Conservation (phyloP, 2,329 filamentous ascomycete species). For the Thelonectria discophora region DNA sequence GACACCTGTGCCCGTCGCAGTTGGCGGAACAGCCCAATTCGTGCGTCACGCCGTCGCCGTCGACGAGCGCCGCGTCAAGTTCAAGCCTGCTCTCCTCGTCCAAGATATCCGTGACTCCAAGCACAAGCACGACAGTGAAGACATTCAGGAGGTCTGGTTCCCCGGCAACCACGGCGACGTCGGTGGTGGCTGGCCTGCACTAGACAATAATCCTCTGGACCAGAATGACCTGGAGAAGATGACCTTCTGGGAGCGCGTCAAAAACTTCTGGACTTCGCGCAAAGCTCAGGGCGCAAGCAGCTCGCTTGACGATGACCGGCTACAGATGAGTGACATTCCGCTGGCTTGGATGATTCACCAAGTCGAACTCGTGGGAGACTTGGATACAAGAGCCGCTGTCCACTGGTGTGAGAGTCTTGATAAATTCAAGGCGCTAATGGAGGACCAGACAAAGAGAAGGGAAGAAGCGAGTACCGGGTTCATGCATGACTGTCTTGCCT, state of each 20-base stretch:
- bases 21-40: conserved; percentile 53
- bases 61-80: conserved; percentile 64
- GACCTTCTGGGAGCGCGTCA: conserved; percentile 48
- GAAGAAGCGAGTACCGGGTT: conserved; percentile 44
- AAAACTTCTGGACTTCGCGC: conserved; percentile 48
- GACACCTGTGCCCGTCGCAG: conserved; percentile 49
- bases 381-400: conserved; percentile 44
- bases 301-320: conserved; percentile 45
- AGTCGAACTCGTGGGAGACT: conserved; percentile 50
- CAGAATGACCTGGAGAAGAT: conserved; percentile 33
- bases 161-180: conserved; percentile 63
- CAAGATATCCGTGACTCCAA: conserved; percentile 47
- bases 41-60: conserved; percentile 63
- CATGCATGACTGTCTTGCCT: conserved; percentile 52
- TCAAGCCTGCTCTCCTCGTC: conserved; percentile 59
- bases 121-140: conserved; percentile 44
- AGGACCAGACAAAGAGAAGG: conserved; percentile 37
- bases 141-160: conserved; percentile 63
- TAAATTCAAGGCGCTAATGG: conserved; percentile 46
- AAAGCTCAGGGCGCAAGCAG: conserved; percentile 44
- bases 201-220: conserved; percentile 38
- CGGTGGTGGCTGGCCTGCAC: conserved; percentile 60
- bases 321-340: conserved; percentile 60
- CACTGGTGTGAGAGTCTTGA: conserved; percentile 47
- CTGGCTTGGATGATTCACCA: conserved; percentile 64